Evolutionary conservation across 1,139 yeast species (phyloP), one percentile per base, ranked within the genome.

Genomic region (Geotrichum klebahnii): DNA sequence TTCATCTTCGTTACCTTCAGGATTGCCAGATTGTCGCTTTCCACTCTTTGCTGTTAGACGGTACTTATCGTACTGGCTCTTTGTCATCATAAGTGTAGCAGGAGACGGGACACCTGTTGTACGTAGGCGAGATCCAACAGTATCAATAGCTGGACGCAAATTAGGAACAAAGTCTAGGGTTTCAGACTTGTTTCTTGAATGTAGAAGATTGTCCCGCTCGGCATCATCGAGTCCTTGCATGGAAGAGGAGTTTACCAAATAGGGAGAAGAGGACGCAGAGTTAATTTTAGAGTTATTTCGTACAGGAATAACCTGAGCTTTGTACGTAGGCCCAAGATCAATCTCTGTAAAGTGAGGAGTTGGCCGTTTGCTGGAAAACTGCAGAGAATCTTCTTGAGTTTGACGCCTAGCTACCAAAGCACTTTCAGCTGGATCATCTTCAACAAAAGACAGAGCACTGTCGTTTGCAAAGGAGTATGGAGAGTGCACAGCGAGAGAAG

Each of bases 111-210:
- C 46, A 19, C 52, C 52, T 19, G 34, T 29, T 2, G 50, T 12
- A 6, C 54, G 33, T 3, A 52, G 36, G 17, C 51, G 46, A n/a
- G 54, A 52, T 12, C 54, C 54, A 8, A 48, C 41, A 10, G 26
- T 42, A 33, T 48, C 54, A 39, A 52, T 48, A 14, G 46, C 14
- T 4, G 54, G 54, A 29, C 54, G 35, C 23, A 52, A 24, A 19
- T 52, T 52, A 24, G 54, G 52, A 10, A 48, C 48, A 38, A 52
- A 52, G 33, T 52, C 52, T 19, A 52, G 43, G 5, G 50, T 45
- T 44, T 52, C 54, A 24, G 48, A 39, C n/a, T n/a, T n/a, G n/a
- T n/a, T n/a, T n/a, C n/a, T 2, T 34, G 38, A 12, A 34, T 44
- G n/a, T 41, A 40, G 23, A 29, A 20, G 26, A 36, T 16, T 17